phyloP scores from a whole-genome alignment of 352 stramenopile species.

The Phytophthora fragariae region DNA sequence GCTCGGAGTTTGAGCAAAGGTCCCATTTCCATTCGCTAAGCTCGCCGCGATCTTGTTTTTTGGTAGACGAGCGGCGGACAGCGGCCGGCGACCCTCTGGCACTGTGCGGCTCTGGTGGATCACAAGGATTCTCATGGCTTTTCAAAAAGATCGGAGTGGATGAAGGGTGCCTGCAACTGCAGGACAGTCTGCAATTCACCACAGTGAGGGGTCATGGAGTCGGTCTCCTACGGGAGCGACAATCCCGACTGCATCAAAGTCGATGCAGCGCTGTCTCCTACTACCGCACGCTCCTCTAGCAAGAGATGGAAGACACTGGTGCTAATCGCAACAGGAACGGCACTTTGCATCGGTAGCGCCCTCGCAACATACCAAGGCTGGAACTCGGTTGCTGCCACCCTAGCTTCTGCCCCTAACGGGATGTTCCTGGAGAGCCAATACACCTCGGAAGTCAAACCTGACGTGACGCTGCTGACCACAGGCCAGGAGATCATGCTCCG shows the following conservation, averaged over 20 bases:
- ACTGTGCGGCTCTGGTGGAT: constrained; percentile 20
- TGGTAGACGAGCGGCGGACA: not conserved
- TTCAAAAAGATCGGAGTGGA: constrained; percentile 25
- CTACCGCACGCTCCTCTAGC: constrained; percentile 2
- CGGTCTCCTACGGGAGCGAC: constrained; percentile 31
- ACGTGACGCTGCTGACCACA: constrained; percentile 13
- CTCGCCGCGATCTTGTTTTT: not conserved
- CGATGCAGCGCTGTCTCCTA: not conserved
- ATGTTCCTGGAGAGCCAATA: constrained; percentile 36
- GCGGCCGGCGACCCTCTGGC: not conserved
- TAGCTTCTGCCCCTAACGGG: constrained; percentile 11
- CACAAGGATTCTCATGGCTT: constrained; percentile 22
- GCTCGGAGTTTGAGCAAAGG: no score
- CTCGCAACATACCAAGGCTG: constrained; percentile 33
- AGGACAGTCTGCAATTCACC: constrained; percentile 12
- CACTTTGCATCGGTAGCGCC: constrained; percentile 23
- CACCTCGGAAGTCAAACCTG: constrained; percentile 15
- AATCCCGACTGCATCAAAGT: constrained; percentile 19
- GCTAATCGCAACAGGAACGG: constrained; percentile 17
- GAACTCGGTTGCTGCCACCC: constrained; percentile 14
- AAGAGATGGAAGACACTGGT: constrained; percentile 28
- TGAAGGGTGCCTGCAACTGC: not conserved
- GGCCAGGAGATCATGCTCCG: constrained; percentile 39
- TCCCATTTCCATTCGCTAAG: not conserved
- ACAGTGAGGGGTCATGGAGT: constrained; percentile 24